Evolutionary conservation across 345 rosid genomes (phyloP), one percentile per base, ranked within the genome.

Genomic region (Ricinus communis): DNA sequence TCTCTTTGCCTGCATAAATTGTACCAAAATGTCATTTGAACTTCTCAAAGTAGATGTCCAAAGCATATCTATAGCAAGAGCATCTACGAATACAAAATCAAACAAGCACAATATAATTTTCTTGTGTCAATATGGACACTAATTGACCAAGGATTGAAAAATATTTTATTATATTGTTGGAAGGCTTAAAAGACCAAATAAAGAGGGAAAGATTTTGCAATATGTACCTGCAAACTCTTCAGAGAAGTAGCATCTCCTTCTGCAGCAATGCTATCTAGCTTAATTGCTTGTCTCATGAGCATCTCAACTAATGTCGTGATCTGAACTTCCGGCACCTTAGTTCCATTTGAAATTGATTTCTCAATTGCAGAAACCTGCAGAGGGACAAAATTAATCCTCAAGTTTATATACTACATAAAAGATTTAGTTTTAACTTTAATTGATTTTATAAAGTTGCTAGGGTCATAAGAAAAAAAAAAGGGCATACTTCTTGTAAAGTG

Each of bases 231-330:
- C 68, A 82, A 64, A 36, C 0, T 79, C 68, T 86, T 83, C 40
- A 22, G 76, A 15, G 85, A 50, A 74, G 71, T 68, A 25, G 80
- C 83, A 1, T 85, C 79, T 49, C 86, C 88, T 67, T 86, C 84
- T 0, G 85, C 82, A 5, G 77, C 41, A 40, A 85, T 76, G 72
- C 36, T 45, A 22, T 88, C 87, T 1, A 88, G 77, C 86, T 82
- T 86, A 56, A 85, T 40, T 8, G 88, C 90, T 70, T 83, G 90
- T 71, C 86, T 76, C 86, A 88, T 86, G 2, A 82, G 84, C 86
- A 88, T 83, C 82, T 86, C 93, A 0, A 65, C 75, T 61, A 85
- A 66, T n/a, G 88, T 86, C 27, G 90, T 81, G 65, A 85, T 83
- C 21, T 86, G 88, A 56, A 84, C 78, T 58, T 88, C 90, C 6